These are phyloP conservation scores for Elongisporangium prolatum DNA, from an alignment of 352 stramenopile species.

Conservation along the genomic window DNA sequence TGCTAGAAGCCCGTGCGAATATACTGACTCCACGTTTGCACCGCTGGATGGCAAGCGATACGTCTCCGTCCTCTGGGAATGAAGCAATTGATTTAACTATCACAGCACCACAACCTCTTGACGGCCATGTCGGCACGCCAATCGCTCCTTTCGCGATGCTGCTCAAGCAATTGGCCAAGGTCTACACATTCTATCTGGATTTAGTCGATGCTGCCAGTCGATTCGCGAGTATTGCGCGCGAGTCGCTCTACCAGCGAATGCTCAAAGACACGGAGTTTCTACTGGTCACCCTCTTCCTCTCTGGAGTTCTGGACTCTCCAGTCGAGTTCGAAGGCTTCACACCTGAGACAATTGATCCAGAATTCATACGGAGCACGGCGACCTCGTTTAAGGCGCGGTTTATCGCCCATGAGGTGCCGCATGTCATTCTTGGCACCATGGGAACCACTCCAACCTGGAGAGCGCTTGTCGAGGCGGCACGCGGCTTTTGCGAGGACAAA, in stretches of 20 bases:
- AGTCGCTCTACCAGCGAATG: conserved; percentile 13
- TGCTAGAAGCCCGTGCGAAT: conserved; percentile 38
- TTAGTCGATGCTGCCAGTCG: conserved; percentile 23
- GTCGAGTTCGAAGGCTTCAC: conserved; percentile 8
- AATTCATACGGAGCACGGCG: conserved; percentile 5
- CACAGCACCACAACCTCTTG: background rate
- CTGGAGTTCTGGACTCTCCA: conserved; percentile 16
- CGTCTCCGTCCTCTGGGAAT: background rate
- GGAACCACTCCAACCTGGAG: conserved; percentile 20
- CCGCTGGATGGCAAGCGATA: background rate
- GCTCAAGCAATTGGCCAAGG: conserved; percentile 56
- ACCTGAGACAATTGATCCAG: conserved; percentile 1
- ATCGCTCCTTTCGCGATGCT: conserved; percentile 7
- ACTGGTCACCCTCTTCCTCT: conserved; percentile 36
- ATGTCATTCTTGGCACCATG: background rate
- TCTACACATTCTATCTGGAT: conserved; percentile 59
- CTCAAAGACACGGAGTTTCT: conserved; percentile 35
- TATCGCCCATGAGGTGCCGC: background rate
- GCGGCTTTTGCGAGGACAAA: conserved; percentile 51
- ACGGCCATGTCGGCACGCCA: background rate
- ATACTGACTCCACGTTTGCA: conserved; percentile 17
- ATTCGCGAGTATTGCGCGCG: conserved; percentile 2
- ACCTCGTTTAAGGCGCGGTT: conserved; percentile 1
- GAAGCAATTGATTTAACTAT: background rate
- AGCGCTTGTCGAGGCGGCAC: conserved; percentile 26